Evolutionary conservation across 2,329 filamentous ascomycete species (phyloP).

Genomic region (Fusarium sp.): DNA sequence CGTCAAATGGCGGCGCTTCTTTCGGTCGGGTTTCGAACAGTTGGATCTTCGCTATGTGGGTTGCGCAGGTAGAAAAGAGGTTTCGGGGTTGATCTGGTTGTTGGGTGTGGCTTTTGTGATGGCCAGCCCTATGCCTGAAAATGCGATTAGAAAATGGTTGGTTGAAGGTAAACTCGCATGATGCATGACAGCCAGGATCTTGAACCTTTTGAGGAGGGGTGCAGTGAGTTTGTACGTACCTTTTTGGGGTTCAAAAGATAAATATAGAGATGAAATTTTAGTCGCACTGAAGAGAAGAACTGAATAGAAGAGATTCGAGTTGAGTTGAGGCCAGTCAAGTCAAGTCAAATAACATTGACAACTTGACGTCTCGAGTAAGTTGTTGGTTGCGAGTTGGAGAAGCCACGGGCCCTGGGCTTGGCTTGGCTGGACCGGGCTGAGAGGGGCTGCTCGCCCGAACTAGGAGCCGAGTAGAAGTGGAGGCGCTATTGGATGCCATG

Average conservation of each 20-base stretch:
- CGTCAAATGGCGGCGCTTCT: slow-evolving; percentile 1
- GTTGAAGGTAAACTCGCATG: slow-evolving; percentile 45
- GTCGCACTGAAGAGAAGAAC: neutral
- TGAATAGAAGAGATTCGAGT: slow-evolving; percentile 15
- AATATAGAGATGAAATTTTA: neutral
- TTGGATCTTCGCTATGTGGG: neutral
- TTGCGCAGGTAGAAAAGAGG: neutral
- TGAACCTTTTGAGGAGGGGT: slow-evolving; percentile 10
- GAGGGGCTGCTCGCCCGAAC: slow-evolving; percentile 36
- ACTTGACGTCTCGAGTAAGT: slow-evolving; percentile 9
- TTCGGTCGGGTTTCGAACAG: slow-evolving; percentile 10
- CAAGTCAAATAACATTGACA: neutral
- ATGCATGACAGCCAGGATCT: slow-evolving; percentile 43
- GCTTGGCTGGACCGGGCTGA: slow-evolving; percentile 8
- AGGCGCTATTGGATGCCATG: slow-evolving; percentile 16
- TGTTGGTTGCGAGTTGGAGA: slow-evolving; percentile 30
- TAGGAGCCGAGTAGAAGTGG: slow-evolving; percentile 19
- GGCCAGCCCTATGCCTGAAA: slow-evolving; percentile 34
- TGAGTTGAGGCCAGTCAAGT: neutral
- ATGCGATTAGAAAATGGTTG: slow-evolving; percentile 49
- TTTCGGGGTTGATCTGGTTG: slow-evolving; percentile 8
- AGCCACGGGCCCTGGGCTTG: slow-evolving; percentile 6
- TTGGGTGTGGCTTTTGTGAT: slow-evolving; percentile 31
- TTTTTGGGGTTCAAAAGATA: slow-evolving; percentile 1
- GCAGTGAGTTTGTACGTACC: slow-evolving; percentile 13